phyloP scores from a whole-genome alignment of 345 rosid genomes.

The Physaria fendleri region DNA sequence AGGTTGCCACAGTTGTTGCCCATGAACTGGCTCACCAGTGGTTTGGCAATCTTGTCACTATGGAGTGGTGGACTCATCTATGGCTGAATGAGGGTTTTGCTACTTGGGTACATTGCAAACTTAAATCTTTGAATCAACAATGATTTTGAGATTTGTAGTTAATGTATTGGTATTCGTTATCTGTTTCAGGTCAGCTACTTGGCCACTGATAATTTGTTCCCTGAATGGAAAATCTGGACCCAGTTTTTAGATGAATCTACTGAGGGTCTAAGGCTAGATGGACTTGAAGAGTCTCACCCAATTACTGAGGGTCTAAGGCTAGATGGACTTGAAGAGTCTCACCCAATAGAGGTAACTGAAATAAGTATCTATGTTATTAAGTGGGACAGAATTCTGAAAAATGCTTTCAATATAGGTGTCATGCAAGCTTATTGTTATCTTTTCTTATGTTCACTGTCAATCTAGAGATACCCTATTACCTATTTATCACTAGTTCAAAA shows the following conservation, averaged over 20 bases:
- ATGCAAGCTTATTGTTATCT: background rate
- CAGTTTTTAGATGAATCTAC: conserved; percentile 91
- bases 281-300: conserved; percentile 96
- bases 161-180: conserved; percentile 5
- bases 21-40: conserved; percentile 99
- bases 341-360: conserved; percentile 84
- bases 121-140: conserved; percentile 7
- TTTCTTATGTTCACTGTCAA: background rate
- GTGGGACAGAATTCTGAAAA: background rate
- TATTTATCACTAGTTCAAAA: background rate
- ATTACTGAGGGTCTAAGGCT: too few relatives aligned
- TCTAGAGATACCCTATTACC: background rate
- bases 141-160: background rate
- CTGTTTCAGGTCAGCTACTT: conserved; percentile 86
- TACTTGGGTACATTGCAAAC: conserved; percentile 68
- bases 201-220: conserved; percentile 84
- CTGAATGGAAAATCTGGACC: conserved; percentile 98
- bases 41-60: conserved; percentile 99
- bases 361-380: background rate
- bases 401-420: background rate
- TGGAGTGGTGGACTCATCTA: conserved; percentile 99
- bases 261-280: conserved; percentile 81
- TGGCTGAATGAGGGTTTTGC: conserved; percentile 99
- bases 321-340: conserved; percentile 95
- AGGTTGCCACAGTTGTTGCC: conserved; percentile 95